Evolutionary conservation across 345 rosid species (phyloP).

Genomic region (Eucalyptus pumila): DNA sequence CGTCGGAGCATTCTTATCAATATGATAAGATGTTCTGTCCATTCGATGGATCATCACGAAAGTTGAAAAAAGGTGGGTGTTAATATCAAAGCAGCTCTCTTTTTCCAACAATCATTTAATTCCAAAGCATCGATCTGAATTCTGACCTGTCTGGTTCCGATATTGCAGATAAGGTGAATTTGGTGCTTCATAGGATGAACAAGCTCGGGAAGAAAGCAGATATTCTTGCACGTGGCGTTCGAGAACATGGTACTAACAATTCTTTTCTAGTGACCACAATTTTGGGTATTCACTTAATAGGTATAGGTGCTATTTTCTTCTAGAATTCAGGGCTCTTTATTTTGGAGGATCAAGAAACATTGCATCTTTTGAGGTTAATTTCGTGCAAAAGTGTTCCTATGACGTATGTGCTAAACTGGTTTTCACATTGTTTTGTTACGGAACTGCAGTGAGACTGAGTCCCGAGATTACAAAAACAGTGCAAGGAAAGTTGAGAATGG

Average conservation of each 20-base stretch:
- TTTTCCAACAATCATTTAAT: background rate
- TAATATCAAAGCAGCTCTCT: background rate
- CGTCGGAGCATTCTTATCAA: background rate
- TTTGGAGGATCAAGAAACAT: background rate
- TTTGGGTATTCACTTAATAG: background rate
- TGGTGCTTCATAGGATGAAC: constrained; percentile 12
- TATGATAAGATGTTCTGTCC: background rate
- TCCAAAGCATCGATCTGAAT: background rate
- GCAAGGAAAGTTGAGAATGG: constrained; percentile 32
- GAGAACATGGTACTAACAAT: constrained; percentile 16
- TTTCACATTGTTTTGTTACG: background rate
- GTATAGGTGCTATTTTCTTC: background rate
- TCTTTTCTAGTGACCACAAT: background rate
- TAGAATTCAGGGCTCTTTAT: background rate
- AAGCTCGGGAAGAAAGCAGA: constrained; percentile 16
- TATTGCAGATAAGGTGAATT: background rate
- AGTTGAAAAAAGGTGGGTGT: background rate
- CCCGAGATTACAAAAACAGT: constrained; percentile 17
- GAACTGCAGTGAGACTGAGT: constrained; percentile 23
- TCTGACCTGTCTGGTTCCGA: background rate
- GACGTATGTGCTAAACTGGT: background rate
- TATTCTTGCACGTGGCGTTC: constrained; percentile 18
- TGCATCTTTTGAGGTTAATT: background rate
- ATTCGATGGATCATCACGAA: background rate
- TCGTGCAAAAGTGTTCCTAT: background rate